These are phyloP conservation scores for Rhazya stricta DNA, from an alignment of 257 asterid genomes.

Conservation along the genomic window DNA sequence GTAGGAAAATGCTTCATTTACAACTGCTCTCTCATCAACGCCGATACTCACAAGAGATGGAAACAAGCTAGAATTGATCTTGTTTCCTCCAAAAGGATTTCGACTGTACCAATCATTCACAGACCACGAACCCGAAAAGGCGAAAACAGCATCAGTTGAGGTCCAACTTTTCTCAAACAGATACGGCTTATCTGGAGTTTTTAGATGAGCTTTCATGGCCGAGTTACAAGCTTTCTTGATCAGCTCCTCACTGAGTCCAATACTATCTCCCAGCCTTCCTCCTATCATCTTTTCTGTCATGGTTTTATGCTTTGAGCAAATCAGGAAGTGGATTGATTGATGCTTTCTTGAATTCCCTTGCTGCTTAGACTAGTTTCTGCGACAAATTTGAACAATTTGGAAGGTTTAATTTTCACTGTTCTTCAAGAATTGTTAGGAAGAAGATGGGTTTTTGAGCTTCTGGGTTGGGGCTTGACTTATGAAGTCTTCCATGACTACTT, in stretches of 20 bases:
- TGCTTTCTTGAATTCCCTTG: not conserved
- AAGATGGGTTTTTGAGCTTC: not conserved
- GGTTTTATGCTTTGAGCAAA: not conserved
- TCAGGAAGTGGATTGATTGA: not conserved
- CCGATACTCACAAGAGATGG: constrained; percentile 66
- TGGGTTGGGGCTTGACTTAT: not conserved
- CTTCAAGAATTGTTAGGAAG: not conserved
- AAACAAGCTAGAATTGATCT: constrained; percentile 40
- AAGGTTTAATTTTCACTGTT: not conserved
- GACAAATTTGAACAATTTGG: not conserved
- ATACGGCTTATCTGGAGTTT: constrained; percentile 44
- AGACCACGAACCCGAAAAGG: constrained; percentile 72
- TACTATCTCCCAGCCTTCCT: constrained; percentile 42
- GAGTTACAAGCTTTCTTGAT: constrained; percentile 57
- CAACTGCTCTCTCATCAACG: constrained; percentile 46
- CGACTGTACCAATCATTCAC: constrained; percentile 46
- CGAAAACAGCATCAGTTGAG: constrained; percentile 47
- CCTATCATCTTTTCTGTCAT: constrained; percentile 32
- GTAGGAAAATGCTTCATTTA: constrained; percentile 53
- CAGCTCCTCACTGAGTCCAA: constrained; percentile 50
- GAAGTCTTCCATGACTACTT: not conserved
- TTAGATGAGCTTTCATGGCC: constrained; percentile 65
- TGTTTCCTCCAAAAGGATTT: constrained; percentile 55
- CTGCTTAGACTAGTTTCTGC: not conserved
- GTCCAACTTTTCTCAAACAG: constrained; percentile 41